phyloP scores from a whole-genome alignment of 2,329 filamentous ascomycete species.

The Macrophomina pseudophaseolina region DNA sequence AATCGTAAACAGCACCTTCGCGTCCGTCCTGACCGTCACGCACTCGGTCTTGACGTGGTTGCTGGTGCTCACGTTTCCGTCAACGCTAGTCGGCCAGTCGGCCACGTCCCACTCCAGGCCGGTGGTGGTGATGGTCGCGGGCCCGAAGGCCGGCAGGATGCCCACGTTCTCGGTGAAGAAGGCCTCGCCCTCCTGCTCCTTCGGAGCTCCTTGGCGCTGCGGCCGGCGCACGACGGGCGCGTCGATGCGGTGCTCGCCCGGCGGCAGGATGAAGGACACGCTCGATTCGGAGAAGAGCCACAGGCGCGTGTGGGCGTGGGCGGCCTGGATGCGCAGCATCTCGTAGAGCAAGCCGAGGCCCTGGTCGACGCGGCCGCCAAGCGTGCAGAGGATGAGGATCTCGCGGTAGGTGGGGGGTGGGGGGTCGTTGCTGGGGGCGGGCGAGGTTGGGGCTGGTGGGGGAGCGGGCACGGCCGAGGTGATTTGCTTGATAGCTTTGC shows the following conservation, averaged over 20 bases:
- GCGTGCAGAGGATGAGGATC: conserved; percentile 81
- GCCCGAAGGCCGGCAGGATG: conserved; percentile 82
- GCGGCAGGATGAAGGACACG: conserved; percentile 79
- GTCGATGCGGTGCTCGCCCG: conserved; percentile 70
- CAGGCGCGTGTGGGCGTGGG: conserved; percentile 56
- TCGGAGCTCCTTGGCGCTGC: too few species aligned
- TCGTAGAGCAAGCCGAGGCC: conserved; percentile 88
- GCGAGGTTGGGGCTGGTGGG: too few species aligned
- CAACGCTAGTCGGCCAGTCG: conserved; percentile 71
- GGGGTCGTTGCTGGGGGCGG: too few species aligned
- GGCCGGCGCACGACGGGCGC: conserved; percentile 54
- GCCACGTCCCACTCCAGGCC: conserved; percentile 92
- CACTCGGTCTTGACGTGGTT: conserved; percentile 52
- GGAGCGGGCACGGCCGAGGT: conserved; percentile 41
- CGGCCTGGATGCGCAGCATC: conserved; percentile 63
- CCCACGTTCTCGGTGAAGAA: conserved; percentile 80
- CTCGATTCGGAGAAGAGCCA: conserved; percentile 83
- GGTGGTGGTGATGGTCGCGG: conserved; percentile 75
- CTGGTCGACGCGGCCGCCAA: conserved; percentile 92
- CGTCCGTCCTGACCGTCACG: conserved; percentile 47
- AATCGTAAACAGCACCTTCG: conserved; percentile 55
- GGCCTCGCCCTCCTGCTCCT: conserved; percentile 28
- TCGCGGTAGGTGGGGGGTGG: conserved; percentile 44
- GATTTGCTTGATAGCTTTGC: conserved; percentile 73
- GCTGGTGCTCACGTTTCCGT: conserved; percentile 55